These are phyloP conservation scores for Orbilia brochopaga DNA, from an alignment of 2,329 filamentous ascomycete genomes.

Conservation along the genomic window DNA sequence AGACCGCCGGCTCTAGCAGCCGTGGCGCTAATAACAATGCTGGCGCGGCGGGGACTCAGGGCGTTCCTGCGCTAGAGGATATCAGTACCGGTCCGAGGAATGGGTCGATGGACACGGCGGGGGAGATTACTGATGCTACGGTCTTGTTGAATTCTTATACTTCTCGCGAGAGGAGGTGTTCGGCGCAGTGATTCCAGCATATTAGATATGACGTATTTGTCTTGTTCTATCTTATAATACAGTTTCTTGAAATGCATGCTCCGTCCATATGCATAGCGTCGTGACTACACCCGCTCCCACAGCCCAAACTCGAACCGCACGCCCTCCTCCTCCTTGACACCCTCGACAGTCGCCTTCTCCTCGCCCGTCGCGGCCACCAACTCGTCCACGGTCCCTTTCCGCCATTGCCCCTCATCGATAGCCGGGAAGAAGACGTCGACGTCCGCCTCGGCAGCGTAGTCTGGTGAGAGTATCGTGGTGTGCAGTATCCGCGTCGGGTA, in stretches of 20 bases:
- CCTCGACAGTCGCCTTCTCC: slow-evolving; percentile 62
- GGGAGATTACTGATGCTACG: background rate
- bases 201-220: too few species aligned
- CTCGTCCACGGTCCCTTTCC: slow-evolving; percentile 62
- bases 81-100: too few species aligned
- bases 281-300: slow-evolving; percentile 65
- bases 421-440: slow-evolving; percentile 72
- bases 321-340: slow-evolving; percentile 68
- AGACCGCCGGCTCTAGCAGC: too few species aligned
- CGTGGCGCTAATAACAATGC: too few species aligned
- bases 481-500: slow-evolving; percentile 66
- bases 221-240: too few species aligned
- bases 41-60: too few species aligned
- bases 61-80: too few species aligned
- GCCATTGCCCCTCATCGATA: slow-evolving; percentile 65
- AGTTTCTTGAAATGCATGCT: background rate
- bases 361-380: slow-evolving; percentile 72
- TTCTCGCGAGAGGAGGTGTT: too few species aligned
- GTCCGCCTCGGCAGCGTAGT: slow-evolving; percentile 64
- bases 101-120: too few species aligned
- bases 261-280: slow-evolving; percentile 24
- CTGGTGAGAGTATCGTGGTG: slow-evolving; percentile 70
- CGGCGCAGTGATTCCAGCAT: too few species aligned
- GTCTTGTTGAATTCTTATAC: too few species aligned
- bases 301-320: slow-evolving; percentile 74